Evolutionary conservation across 768 basidiomycete genomes (phyloP).

Genomic region (Russula ochroleuca): DNA sequence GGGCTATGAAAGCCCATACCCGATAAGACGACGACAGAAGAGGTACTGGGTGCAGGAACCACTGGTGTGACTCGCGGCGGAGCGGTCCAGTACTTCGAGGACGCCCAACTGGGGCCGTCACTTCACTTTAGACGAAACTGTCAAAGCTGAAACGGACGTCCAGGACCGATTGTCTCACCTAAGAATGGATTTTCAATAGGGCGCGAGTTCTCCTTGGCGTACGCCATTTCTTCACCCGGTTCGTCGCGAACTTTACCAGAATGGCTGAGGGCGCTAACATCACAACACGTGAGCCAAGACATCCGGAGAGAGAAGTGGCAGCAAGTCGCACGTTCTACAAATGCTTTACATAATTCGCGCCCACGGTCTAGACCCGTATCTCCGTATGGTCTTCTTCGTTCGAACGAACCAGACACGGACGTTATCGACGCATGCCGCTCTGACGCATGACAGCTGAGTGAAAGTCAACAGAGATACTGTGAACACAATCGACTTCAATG

Average conservation of each 20-base stretch:
- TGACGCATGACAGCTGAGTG: too few relatives aligned
- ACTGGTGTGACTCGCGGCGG: too few relatives aligned
- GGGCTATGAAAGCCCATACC: constrained; percentile 6
- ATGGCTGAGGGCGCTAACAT: background rate
- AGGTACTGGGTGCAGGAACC: background rate
- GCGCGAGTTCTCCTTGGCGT: constrained; percentile 2
- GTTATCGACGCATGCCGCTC: too few relatives aligned
- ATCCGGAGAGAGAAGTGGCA: background rate
- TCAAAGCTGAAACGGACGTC: background rate
- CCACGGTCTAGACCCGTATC: too few relatives aligned
- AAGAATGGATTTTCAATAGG: background rate
- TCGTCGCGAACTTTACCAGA: background rate
- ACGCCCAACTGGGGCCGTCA: background rate
- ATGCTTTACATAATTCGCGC: too few relatives aligned
- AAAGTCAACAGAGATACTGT: too few relatives aligned
- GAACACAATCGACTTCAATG: too few relatives aligned
- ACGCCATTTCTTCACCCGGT: background rate
- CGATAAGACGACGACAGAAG: background rate
- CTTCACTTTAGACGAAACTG: background rate
- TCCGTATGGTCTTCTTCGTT: too few relatives aligned
- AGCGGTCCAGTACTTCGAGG: background rate
- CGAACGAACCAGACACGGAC: too few relatives aligned
- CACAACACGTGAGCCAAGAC: background rate
- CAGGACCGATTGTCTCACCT: background rate
- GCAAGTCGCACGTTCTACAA: too few relatives aligned